A percentile compares a stretch with the other conserved stretches of the same genome.
phyloP scores from a whole-genome alignment of 2,329 filamentous ascomycete species.

The Aspergillus pseudotamarii region DNA sequence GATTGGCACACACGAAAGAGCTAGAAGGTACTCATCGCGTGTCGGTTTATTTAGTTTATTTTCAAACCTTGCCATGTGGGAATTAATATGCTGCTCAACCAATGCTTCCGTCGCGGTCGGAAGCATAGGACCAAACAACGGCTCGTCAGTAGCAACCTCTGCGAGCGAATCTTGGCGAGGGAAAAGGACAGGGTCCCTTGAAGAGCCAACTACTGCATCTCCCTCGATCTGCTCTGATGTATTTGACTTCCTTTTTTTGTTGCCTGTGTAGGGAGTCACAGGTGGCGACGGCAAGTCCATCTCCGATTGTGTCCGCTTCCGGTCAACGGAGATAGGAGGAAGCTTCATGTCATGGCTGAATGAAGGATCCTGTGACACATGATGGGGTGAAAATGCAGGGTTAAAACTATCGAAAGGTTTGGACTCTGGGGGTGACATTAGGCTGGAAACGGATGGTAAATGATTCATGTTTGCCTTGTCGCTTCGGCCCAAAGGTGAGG shows the following conservation, averaged over 20 bases:
- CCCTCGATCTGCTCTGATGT: constrained; percentile 36
- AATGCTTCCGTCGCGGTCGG: constrained; percentile 39
- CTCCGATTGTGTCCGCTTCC: constrained; percentile 46
- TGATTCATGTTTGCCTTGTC: constrained; percentile 43
- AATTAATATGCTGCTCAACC: constrained; percentile 46
- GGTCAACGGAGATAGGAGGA: constrained; percentile 45
- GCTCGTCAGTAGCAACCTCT: constrained; percentile 41
- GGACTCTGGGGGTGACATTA: constrained; percentile 51
- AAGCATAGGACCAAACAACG: constrained; percentile 43
- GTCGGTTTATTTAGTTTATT: constrained; percentile 47
- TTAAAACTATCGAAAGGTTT: constrained; percentile 55
- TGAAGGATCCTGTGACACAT: constrained; percentile 31
- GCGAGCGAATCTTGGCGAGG: constrained; percentile 39
- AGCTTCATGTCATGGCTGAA: constrained; percentile 38
- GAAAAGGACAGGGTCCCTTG: constrained; percentile 47
- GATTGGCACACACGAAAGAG: constrained; percentile 47
- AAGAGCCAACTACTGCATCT: constrained; percentile 28
- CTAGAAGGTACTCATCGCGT: constrained; percentile 47
- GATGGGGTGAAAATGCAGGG: constrained; percentile 31
- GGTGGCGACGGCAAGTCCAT: constrained; percentile 50
- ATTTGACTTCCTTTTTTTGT: constrained; percentile 42
- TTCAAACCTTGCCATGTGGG: constrained; percentile 45
- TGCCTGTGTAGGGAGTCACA: constrained; percentile 47
- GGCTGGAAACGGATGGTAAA: constrained; percentile 46
- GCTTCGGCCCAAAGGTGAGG: constrained; percentile 25